Evolutionary conservation across 768 basidiomycete genomes (phyloP), one percentile per base, ranked within the genome.

Genomic region (Suillus alpinus): DNA sequence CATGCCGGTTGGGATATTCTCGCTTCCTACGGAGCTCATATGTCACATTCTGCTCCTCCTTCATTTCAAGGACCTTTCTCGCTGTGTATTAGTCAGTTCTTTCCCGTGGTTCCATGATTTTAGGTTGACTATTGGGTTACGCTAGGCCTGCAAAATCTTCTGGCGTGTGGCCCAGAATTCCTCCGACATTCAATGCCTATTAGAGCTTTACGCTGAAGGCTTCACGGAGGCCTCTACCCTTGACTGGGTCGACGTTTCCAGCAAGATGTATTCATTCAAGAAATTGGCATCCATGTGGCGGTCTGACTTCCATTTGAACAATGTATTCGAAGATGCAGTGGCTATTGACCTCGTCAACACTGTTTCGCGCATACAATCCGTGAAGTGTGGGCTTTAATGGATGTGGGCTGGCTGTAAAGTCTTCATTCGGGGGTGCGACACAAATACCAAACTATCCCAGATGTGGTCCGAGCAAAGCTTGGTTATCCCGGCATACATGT

Each of bases 361-460:
- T 4, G 2, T 14, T 9, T 2, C 2, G 4, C 26, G 3, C 16
- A 12, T 16, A 18, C 53, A 55, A 55, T 55, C 36, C 9, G 20
- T 55, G 36, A 55, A 55, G 16, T 29, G 53, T 55, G 53, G 53
- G 37, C 16, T 55, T 39, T 55, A 16, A 37, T 55, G 53, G 53
- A 55, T 39, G 37, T 18, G 5, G 6, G 14, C 9, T 39, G 5
- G 6, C 23, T 1, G 0, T 23, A 29, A 16, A 2, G 23, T 55
- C 23, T 39, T 39, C 10, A 39, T 26, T 39, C 53, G 36, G 36
- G 23, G 10, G 9, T 55, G 23, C 4, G 37, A 39, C 16, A 10
- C 36, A 26, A 18, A 55, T 2, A 6, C 6, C 5, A 39, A 39
- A 16, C 23, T 6, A 9, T 9, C 23, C 9, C 14, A 26, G 36